A percentile compares a stretch with the other conserved stretches of the same genome.
These are phyloP conservation scores for Herpetomonas muscarum DNA, from an alignment of 208 protist species.

Conservation along the genomic window DNA sequence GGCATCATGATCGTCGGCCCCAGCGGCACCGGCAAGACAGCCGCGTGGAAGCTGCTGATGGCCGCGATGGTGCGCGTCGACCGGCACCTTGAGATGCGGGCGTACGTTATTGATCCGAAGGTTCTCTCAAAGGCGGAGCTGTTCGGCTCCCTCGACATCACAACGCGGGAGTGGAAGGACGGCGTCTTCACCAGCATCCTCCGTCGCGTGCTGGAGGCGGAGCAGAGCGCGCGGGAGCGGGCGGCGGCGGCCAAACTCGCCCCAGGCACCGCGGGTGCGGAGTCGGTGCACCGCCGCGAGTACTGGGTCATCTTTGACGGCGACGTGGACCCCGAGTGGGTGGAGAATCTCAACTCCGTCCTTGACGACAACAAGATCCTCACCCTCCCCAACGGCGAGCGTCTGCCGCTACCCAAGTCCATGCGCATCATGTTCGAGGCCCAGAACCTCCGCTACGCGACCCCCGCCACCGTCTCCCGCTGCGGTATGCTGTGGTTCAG, in stretches of 20 bases:
- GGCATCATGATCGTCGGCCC: constrained; percentile 99
- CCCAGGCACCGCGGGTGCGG: background rate
- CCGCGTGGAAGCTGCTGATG: constrained; percentile 93
- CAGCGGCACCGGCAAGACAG: constrained; percentile 97
- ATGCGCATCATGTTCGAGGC: constrained; percentile 99
- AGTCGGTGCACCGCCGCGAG: constrained; percentile 49
- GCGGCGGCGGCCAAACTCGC: constrained; percentile 20
- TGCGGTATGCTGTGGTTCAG: constrained; percentile 99
- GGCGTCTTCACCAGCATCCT: constrained; percentile 98
- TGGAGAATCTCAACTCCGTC: constrained; percentile 99
- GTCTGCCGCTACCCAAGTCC: constrained; percentile 95
- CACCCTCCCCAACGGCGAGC: constrained; percentile 99
- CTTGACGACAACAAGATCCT: constrained; percentile 99
- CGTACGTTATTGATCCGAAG: constrained; percentile 99
- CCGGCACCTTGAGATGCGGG: constrained; percentile 71
- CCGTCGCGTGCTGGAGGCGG: constrained; percentile 95
- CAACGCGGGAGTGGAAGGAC: constrained; percentile 99
- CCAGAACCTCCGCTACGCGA: constrained; percentile 96
- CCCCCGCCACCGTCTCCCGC: constrained; percentile 97
- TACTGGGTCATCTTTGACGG: constrained; percentile 99
- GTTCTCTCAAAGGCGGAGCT: constrained; percentile 97
- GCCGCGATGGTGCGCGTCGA: constrained; percentile 87
- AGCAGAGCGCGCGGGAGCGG: constrained; percentile 35
- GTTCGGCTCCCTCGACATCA: constrained; percentile 97
- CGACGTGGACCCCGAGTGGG: constrained; percentile 99